Conservation (phyloP, 2,329 filamentous ascomycete species). For the Hypoxylon sp. region DNA sequence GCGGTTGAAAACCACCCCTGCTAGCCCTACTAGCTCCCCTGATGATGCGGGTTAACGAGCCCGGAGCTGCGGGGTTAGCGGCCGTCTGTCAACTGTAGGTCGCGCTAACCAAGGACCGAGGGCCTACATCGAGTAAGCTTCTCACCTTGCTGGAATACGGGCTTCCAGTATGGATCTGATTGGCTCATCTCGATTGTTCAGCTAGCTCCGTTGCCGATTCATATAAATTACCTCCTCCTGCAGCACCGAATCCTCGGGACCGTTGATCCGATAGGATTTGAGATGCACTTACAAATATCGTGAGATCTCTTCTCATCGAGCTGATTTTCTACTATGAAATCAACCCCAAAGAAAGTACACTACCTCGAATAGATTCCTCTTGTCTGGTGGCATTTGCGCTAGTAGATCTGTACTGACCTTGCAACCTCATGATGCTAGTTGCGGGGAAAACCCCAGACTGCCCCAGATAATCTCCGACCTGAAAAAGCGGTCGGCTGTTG, state of each 20-base stretch:
- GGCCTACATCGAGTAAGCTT: constrained; percentile 18
- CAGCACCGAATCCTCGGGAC: constrained; percentile 24
- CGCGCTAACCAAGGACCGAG: constrained; percentile 17
- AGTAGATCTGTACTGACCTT: background rate
- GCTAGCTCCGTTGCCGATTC: constrained; percentile 8
- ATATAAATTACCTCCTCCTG: constrained; percentile 18
- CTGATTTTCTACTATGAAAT: background rate
- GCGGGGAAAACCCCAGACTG: constrained; percentile 1
- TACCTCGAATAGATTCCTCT: background rate
- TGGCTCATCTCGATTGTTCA: constrained; percentile 3
- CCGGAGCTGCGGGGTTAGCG: constrained; percentile 42
- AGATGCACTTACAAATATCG: background rate
- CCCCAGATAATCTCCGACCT: background rate
- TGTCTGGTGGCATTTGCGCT: background rate
- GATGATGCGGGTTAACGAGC: constrained; percentile 13
- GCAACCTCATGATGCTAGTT: background rate
- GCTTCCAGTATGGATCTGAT: constrained; percentile 8
- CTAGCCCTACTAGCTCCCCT: constrained; percentile 28
- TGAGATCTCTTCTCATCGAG: background rate
- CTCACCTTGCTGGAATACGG: constrained; percentile 2
- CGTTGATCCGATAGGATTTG: constrained; percentile 13
- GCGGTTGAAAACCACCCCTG: constrained; percentile 36
- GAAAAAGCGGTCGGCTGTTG: constrained; percentile 13
- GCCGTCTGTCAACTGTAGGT: constrained; percentile 24
- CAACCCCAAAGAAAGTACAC: background rate